Evolutionary conservation across 352 stramenopile species (phyloP), one percentile per base, ranked within the genome.

Genomic region (Pythium myriotylum): DNA sequence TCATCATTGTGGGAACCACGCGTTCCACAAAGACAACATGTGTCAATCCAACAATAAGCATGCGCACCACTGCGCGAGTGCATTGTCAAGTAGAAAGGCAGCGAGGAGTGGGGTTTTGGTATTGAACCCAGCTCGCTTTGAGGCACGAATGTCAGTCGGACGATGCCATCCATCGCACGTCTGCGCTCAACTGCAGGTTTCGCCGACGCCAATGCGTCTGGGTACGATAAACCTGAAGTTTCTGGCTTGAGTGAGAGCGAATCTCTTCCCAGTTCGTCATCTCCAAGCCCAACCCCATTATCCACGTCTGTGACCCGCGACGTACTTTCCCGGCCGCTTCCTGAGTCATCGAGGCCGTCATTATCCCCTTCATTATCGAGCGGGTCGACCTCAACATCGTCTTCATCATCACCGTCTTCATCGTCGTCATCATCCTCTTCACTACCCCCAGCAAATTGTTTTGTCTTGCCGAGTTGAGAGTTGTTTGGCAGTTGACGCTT

Each of bases 21-120:
- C 40, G 83, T 97, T 13, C 92, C 93, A 50, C 96, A 98, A 13
- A 89, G 73, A 6, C 89, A 77, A 61, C 96, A 99, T 45, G 92
- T 69, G 72, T 99, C 96, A 40, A 98, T 59, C 94, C 94, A 99
- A 24, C 79, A 82, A 47, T 79, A 90, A n/a, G 73, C 79, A 55
- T 97, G 85, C 8, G 92, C 91, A 42, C 94, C 84, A 5, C 79
- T 70, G 3, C 81, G 79, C 16, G 86, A 92, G 54, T 97, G 74
- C 55, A 82, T 77, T 35, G 93, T 84, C 37, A 86, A 70, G 40
- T 88, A 90, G 26, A 90, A 79, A 19, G 76, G 64, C 17, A 97
- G 41, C 17, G 78, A 85, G 0, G 90, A 95, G 12, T 67, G 58
- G 4, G 82, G 77, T 17, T 86, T 89, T 8, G 68, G 64, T 5